Evolutionary conservation across 2,329 filamentous ascomycete species (phyloP), one percentile per base, ranked within the genome.

Genomic region (Lasiodiplodia citricola): DNA sequence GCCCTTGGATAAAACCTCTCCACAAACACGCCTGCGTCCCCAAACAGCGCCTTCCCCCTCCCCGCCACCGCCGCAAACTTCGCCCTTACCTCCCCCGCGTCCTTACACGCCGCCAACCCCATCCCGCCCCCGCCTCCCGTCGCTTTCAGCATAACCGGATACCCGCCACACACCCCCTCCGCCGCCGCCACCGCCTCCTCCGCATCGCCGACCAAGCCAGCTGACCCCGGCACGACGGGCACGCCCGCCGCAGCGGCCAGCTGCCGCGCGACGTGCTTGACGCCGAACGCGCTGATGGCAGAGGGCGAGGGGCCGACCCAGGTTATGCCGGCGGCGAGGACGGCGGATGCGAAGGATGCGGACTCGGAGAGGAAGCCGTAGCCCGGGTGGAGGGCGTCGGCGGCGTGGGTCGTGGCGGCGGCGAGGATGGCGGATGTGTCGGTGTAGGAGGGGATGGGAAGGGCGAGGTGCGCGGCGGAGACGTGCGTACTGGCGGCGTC

Each of bases 21-120:
- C 28, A 97, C 91, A 70, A 96, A 88, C 83, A 97, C 91, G 6
- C 93, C 92, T 73, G 93, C 88, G 71, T 94, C 91, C 66, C 93
- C 93, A 78, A 97, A 97, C 0, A 93, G 90, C 1, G 91, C 91
- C 69, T 87, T 84, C 0, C 92, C 93, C 78, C 95, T 89, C 35
- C 90, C 92, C 68, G 91, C 87, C 28, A 68, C 93, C 72, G 89
- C 92, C 69, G 85, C 85, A 67, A 94, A 85, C 74, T 93, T 91
- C 11, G 87, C 83, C 65, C 87, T 80, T 69, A 96, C 94, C 73
- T 95, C 92, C 8, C 85, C 84, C 62, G 89, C 86, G 13, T 83
- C 86, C 75, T 88, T 78, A 70, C 93, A 93, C 68, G 93, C 93
- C 44, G 92, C 86, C 85, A 97, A 89, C 2, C 93, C 93, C 85